Evolutionary conservation across 2,329 filamentous ascomycete species (phyloP).

Genomic region (Colletotrichum sp.): DNA sequence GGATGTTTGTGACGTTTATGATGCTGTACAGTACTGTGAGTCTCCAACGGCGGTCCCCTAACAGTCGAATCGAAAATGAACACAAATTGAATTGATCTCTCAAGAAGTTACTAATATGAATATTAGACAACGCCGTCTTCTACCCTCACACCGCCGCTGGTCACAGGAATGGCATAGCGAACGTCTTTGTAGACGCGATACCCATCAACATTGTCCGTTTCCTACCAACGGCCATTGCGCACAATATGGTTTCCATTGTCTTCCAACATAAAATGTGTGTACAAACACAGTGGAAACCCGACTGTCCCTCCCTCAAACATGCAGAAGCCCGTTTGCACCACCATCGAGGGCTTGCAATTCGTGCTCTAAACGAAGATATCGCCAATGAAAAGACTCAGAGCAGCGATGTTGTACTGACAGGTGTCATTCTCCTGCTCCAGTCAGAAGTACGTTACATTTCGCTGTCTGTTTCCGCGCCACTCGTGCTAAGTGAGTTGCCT

Average conservation of each 20-base stretch:
- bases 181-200: conserved; percentile 30
- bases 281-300: conserved; percentile 8
- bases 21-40: conserved; percentile 23
- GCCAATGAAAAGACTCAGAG: conserved; percentile 7
- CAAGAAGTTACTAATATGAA: background rate
- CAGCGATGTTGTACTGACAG: conserved; percentile 11
- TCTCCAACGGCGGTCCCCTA: background rate
- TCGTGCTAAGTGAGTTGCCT: background rate
- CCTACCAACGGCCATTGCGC: conserved; percentile 3
- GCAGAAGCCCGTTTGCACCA: conserved; percentile 14
- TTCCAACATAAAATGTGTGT: conserved; percentile 15
- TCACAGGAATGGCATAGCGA: conserved; percentile 19
- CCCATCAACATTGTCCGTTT: conserved; percentile 17
- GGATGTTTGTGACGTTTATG: conserved; percentile 12
- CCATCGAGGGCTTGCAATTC: conserved; percentile 19
- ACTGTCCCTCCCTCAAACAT: background rate
- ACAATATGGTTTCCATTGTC: conserved; percentile 11
- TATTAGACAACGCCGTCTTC: conserved; percentile 20
- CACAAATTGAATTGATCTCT: background rate
- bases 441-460: background rate
- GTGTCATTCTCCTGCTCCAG: conserved; percentile 12
- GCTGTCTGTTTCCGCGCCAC: background rate
- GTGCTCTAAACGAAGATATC: conserved; percentile 18
- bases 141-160: conserved; percentile 24
- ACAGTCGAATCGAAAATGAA: background rate